phyloP scores from a whole-genome alignment of 257 asterid species.

The Solanum chilense region DNA sequence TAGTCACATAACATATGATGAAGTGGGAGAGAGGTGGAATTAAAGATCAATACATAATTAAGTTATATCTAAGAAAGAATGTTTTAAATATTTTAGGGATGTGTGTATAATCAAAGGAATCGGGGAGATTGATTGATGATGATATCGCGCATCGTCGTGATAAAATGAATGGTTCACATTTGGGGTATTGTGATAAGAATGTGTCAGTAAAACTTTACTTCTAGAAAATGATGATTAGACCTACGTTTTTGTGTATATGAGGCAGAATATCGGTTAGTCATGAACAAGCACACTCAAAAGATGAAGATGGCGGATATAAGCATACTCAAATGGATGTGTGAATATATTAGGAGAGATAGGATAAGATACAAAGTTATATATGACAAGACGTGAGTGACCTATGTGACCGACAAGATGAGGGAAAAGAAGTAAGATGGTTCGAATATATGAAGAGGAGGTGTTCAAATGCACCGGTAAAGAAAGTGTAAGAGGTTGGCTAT shows the following conservation, averaged over 20 bases:
- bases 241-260: too few relatives aligned
- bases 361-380: not conserved
- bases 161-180: not conserved
- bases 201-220: too few relatives aligned
- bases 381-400: not conserved
- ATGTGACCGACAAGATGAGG: not conserved
- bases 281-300: not conserved
- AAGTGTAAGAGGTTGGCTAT: not conserved
- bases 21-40: not conserved
- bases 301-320: not conserved
- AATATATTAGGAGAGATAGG: not conserved
- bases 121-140: not conserved
- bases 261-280: not conserved
- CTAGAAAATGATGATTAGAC: not conserved
- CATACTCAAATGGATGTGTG: not conserved
- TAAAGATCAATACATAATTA: not conserved
- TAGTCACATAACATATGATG: not conserved
- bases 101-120: not conserved
- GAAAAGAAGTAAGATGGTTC: not conserved
- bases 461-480: not conserved
- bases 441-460: not conserved
- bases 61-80: not conserved
- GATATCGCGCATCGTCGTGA: not conserved
- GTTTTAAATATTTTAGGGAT: too few relatives aligned
- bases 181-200: too few relatives aligned